phyloP scores from a whole-genome alignment of 805 yeast genomes.

The Candida pini region DNA sequence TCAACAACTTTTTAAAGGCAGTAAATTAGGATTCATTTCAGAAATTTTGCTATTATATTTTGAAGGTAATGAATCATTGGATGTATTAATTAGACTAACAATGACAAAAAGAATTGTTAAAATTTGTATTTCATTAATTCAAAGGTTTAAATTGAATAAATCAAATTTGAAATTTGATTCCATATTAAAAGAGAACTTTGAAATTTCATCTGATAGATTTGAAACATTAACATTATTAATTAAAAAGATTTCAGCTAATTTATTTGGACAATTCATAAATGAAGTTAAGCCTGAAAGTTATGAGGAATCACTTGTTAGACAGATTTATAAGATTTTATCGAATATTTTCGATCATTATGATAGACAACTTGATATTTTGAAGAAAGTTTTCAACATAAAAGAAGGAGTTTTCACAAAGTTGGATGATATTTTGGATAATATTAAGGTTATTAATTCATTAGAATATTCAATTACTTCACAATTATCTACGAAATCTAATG shows the following conservation, averaged over 20 bases:
- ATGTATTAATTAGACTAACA: slow-evolving; percentile 25
- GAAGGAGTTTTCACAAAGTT: slow-evolving; percentile 21
- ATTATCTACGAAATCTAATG: slow-evolving; percentile 6
- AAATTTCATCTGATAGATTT: slow-evolving; percentile 5
- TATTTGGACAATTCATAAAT: slow-evolving; percentile 14
- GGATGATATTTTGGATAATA: slow-evolving; percentile 15
- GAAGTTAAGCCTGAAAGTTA: slow-evolving; percentile 27
- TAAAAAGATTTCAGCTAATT: slow-evolving; percentile 14
- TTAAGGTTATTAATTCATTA: slow-evolving; percentile 8
- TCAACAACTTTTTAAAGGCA: slow-evolving; percentile 24
- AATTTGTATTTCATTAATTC: slow-evolving; percentile 15
- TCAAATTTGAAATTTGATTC: slow-evolving; percentile 19
- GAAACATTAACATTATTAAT: slow-evolving; percentile 4
- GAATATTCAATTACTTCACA: slow-evolving; percentile 18
- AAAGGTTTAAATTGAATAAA: slow-evolving; percentile 11
- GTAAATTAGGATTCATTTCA: slow-evolving; percentile 31
- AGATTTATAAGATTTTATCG: slow-evolving; percentile 32
- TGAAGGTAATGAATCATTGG: slow-evolving; percentile 41
- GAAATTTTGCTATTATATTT: slow-evolving; percentile 36
- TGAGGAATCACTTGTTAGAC: slow-evolving; percentile 31
- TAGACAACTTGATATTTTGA: slow-evolving; percentile 28
- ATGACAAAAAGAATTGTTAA: slow-evolving; percentile 19
- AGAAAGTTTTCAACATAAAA: slow-evolving; percentile 21
- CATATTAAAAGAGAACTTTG: slow-evolving; percentile 7
- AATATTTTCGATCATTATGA: slow-evolving; percentile 27